Evolutionary conservation across 495 filamentous ascomycete species (phyloP), one percentile per base, ranked within the genome.

Genomic region (Podospora appendiculata): DNA sequence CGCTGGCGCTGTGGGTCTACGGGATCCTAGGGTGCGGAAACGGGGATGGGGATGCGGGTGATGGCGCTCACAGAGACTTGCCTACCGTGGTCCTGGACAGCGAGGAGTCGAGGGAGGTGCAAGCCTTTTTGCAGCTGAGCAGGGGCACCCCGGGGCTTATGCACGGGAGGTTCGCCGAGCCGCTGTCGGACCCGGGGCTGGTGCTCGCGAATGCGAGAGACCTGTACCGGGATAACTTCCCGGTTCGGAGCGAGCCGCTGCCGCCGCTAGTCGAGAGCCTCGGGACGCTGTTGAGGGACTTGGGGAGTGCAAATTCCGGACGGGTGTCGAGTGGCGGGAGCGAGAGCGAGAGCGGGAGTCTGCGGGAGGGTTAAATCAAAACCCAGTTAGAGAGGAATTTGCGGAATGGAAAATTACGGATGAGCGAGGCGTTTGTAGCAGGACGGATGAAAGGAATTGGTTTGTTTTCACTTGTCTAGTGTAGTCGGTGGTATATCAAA

Each of bases 1-100:
- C 71, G 41, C 57, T 83, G 12, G 73, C 74, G 4, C 71, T 84
- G 33, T 83, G 81, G 81, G 74, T 69, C 0, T 84, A 80, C 50
- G 74, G 74, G 3, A 19, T 60, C 8, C 25, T 62, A 10, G 18
- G 16, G 25, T 52, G 50, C 25, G 25, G 25, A 44, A 18, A 44
- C 50, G 6, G 11, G 11, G 13, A 17, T 32, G 12, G 18, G 19
- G 48, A 44, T n/a, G n/a, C 19, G 48, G 48, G 38, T 25, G 19
- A 35, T 25, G 48, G 38, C 8, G 19, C 25, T 25, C 25, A 2
- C 2, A n/a, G 38, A 8, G 25, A 39, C 10, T n/a, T 19, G 32
- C 18, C 41, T 8, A 13, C 42, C 3, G 59, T 57, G 8, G 34
- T 60, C 8, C 16, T 62, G 18, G 60, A 62, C 41, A 44, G 60